phyloP scores from a whole-genome alignment of 2,329 filamentous ascomycete genomes.

The Ceratocystis papillata region DNA sequence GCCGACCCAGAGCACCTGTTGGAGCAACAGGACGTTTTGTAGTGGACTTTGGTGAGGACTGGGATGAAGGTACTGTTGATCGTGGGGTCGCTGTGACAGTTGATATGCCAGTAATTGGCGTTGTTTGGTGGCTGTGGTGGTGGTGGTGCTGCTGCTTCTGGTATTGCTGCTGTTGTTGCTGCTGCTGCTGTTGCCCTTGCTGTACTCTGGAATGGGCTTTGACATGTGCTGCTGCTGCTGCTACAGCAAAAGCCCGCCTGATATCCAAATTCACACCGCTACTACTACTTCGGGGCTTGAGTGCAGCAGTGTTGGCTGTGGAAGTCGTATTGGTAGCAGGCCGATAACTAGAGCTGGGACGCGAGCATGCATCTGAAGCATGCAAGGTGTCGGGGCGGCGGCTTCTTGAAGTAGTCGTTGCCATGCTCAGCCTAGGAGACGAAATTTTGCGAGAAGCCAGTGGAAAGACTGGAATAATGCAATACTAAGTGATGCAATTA shows the following conservation, averaged over 20 bases:
- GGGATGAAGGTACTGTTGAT: conserved; percentile 4
- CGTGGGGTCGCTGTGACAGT: background rate
- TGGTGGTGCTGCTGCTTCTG: conserved; percentile 1
- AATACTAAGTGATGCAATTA: background rate
- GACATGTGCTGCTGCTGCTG: conserved; percentile 15
- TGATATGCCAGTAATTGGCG: conserved; percentile 1
- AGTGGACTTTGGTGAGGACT: background rate
- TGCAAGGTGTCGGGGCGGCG: conserved; percentile 15
- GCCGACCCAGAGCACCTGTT: background rate
- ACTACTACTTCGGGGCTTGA: conserved; percentile 15
- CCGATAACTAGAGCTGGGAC: conserved; percentile 12
- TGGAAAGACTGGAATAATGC: background rate
- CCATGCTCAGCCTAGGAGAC: conserved; percentile 8
- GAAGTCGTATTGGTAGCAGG: conserved; percentile 8
- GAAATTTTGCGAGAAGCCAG: conserved; percentile 11
- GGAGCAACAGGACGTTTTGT: background rate
- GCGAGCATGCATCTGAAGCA: conserved; percentile 21
- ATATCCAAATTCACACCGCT: conserved; percentile 23
- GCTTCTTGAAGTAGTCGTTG: conserved; percentile 20
- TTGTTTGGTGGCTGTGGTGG: conserved; percentile 4
- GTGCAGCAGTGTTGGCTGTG: conserved; percentile 7
- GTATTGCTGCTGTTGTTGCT: conserved; percentile 3
- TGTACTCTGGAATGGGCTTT: conserved; percentile 14
- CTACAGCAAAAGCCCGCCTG: conserved; percentile 22
- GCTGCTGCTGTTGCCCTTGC: background rate